A percentile compares a stretch with the other conserved stretches of the same genome.
phyloP scores from a whole-genome alignment of 495 filamentous ascomycete species.

The Penicillium roqueforti region DNA sequence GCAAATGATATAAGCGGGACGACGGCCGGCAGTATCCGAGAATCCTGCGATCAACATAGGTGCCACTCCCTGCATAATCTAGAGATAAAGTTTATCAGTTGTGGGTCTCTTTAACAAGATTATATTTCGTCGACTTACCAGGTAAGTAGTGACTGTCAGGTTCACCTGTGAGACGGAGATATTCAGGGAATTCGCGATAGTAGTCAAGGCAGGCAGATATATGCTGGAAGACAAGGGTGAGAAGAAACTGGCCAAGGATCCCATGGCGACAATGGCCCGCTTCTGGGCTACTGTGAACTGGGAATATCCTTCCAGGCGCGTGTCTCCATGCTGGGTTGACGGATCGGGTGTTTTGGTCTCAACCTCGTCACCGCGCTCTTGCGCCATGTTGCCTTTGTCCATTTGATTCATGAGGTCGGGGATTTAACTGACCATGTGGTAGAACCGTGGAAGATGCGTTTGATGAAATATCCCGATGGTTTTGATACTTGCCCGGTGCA shows the following conservation, averaged over 20 bases:
- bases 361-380: not conserved
- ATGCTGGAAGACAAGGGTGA: conserved; percentile 44
- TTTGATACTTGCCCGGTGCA: not conserved
- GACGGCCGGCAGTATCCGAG: conserved; percentile 36
- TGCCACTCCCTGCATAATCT: conserved; percentile 46
- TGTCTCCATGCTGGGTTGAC: not conserved
- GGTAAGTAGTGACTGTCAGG: conserved; percentile 43
- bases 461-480: not conserved
- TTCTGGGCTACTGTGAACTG: conserved; percentile 16
- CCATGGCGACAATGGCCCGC: conserved; percentile 12
- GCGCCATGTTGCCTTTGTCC: not conserved
- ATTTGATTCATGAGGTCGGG: not conserved
- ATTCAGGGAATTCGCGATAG: conserved; percentile 30
- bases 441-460: not conserved
- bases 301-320: not conserved
- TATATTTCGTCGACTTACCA: conserved; percentile 18
- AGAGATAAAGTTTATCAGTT: not conserved
- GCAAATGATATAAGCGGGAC: conserved; percentile 38
- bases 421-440: conserved; percentile 4
- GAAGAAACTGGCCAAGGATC: conserved; percentile 27
- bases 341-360: not conserved
- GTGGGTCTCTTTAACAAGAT: not conserved
- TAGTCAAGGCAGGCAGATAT: conserved; percentile 41
- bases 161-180: conserved; percentile 38
- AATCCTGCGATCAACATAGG: conserved; percentile 40